Base-by-base conservation (phyloP, 192 early-diverging fungal genomes). In the Coemansia furcata region DNA sequence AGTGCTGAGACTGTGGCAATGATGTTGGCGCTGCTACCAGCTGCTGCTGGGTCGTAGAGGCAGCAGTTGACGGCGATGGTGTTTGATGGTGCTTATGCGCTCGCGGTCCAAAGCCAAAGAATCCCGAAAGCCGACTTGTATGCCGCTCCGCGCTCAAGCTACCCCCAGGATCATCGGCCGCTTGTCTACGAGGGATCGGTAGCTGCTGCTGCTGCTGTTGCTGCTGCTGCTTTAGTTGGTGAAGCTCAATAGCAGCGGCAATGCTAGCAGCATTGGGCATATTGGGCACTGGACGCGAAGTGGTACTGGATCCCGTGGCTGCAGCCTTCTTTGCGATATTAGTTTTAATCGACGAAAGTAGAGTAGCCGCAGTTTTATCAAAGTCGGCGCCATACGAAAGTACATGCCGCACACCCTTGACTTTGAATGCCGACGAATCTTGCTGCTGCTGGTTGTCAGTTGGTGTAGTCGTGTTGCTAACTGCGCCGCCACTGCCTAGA, bases 361-460 rank as follows among this genome's bases (percentile, higher is more conserved):
- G 55, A 11, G 75, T 72, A 0, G 80, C 80, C 1, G 80, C 80
- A 9, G 75, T 77, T 64, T 74, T 74, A 66, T 83, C 80, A 52
- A 83, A 77, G 26, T 83, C 80, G 1, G 72, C 66, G 8, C 76
- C 74, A 26, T 72, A 74, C 17, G 80, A 74, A 3, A 77, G 62
- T 54, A 83, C 72, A n/a, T 77, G 80, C 2, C 80, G 75, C 43
- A 83, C 72, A 11, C 75, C 80, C 69, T 74, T 83, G 40, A 83
- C 66, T 39, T 65, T 74, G 68, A 83, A 83, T 1, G 68, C 64
- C 2, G 74, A 59, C 33, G 74, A 80, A 23, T 44, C 42, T 32
- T 61, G 36, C 35, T 58, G 55, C 7, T 52, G 63, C 21, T 62
- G 69, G 47, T 54, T 43, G 26, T 66, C 52, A 23, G 19, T 29